Evolutionary conservation across 164 flowering plant species (phyloP), one percentile per base, ranked within the genome.

Genomic region (Stephania japonica): DNA sequence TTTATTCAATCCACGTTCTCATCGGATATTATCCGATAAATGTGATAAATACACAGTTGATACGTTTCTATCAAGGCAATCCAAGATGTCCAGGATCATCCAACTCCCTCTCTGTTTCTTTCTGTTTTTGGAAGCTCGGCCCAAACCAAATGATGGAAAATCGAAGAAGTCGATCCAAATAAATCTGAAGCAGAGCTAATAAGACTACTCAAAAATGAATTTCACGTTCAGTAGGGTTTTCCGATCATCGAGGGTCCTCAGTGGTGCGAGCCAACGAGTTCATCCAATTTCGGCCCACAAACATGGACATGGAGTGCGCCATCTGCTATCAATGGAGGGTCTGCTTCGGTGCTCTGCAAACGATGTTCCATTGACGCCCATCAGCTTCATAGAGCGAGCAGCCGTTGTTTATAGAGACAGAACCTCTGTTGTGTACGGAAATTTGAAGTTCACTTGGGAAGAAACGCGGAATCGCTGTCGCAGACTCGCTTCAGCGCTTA

Each of bases 361-460:
- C 38, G 77, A 84, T 72, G 85, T 76, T 13, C 89, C 91, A 7
- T 71, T 88, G 68, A 41, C 91, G 64, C 89, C 89, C 1, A 79
- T 84, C 27, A 81, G 81, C 75, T 88, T 88, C 76, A 70, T 88
- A 80, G 88, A 88, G 78, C 65, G 93, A 80, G 70, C 90, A 0
- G 86, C 87, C 0, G 75, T 50, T 63, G 86, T 80, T 65, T 86
- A 81, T 74, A 69, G 82, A 25, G 85, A 87, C 42, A 75, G 82
- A 53, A 68, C 68, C 7, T 86, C 89, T 7, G 67, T 89, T 7
- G 75, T 86, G 10, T 82, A 86, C 75, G 87, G 87, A 38, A 50
- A 73, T 27, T 16, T 74, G 19, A 78, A 65, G 59, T 80, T 68
- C 53, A 85, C 86, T 9, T 85, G 88, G 86, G 73, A 38, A 6